These are phyloP conservation scores for Zea mays DNA, from an alignment of 176 grass and related monocot genomes.

Conservation along the genomic window DNA sequence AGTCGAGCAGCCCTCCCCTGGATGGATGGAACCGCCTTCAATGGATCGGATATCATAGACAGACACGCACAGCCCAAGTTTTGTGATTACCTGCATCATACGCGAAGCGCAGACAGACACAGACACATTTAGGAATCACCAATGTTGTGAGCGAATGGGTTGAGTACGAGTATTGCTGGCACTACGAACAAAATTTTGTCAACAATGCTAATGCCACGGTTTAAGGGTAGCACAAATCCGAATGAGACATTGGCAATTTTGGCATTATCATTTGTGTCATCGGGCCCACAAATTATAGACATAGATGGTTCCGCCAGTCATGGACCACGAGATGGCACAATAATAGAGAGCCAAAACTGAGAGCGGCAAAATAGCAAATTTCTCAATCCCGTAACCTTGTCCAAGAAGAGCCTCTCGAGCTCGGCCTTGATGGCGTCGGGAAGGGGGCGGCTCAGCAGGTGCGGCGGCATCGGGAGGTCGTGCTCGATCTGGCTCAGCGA, in stretches of 20 bases:
- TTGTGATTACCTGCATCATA: conserved; percentile 55
- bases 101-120: background rate
- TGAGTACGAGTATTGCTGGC: background rate
- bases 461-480: conserved; percentile 71
- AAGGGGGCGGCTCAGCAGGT: conserved; percentile 66
- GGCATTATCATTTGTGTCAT: too few species aligned
- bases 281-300: too few species aligned
- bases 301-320: too few species aligned
- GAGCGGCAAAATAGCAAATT: too few species aligned
- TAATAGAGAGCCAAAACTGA: too few species aligned
- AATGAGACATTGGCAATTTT: too few species aligned
- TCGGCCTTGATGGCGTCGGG: conserved; percentile 61
- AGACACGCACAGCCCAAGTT: conserved; percentile 81
- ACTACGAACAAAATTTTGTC: background rate
- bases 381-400: conserved; percentile 92
- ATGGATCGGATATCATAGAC: conserved; percentile 69
- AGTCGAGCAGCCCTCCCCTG: conserved; percentile 74
- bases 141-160: background rate
- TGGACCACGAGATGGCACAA: too few species aligned
- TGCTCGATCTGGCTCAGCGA: conserved; percentile 73
- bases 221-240: background rate
- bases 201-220: background rate
- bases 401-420: conserved; percentile 77
- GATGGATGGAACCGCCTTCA: conserved; percentile 73
- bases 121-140: background rate